Evolutionary conservation across 441 rosid species (phyloP).

Genomic region (Populus tomentosa): DNA sequence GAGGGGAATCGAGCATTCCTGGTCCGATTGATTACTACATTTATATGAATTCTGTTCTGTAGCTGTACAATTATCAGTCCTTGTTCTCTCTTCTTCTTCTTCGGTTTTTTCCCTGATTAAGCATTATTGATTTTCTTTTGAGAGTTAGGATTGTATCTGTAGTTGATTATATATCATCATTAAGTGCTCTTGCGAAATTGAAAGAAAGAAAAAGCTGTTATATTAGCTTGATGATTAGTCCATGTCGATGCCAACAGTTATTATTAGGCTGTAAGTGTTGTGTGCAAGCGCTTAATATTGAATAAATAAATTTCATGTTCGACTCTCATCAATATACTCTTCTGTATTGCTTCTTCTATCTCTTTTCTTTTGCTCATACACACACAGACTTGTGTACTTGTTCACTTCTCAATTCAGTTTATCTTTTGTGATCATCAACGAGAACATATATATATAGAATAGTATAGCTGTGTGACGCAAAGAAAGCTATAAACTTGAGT

Average conservation of each 20-base stretch:
- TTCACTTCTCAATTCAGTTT: neutral
- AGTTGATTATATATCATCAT: neutral
- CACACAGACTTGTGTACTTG: neutral
- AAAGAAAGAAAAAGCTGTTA: neutral
- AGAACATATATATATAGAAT: neutral
- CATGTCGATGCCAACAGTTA: neutral
- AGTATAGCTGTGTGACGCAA: too few species aligned
- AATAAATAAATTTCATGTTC: neutral
- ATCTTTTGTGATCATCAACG: neutral
- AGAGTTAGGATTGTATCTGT: neutral
- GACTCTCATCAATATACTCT: neutral
- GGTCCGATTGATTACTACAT: slow-evolving; percentile 32
- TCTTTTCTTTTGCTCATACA: too few species aligned
- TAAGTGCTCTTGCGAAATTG: neutral
- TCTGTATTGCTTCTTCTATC: neutral
- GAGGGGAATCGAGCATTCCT: slow-evolving; percentile 47
- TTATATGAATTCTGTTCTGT: neutral
- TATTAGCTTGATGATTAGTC: neutral
- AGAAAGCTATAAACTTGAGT: too few species aligned
- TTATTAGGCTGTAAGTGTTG: neutral
- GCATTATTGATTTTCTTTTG: neutral
- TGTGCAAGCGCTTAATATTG: neutral
- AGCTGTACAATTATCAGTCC: neutral
- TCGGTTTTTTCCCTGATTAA: neutral
- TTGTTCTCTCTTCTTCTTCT: neutral